Percentiles rank a stretch among this genome's conserved stretches.
These are phyloP conservation scores for Klebsormidium nitens DNA, from an alignment of 139 green algal genomes.

Conservation along the genomic window DNA sequence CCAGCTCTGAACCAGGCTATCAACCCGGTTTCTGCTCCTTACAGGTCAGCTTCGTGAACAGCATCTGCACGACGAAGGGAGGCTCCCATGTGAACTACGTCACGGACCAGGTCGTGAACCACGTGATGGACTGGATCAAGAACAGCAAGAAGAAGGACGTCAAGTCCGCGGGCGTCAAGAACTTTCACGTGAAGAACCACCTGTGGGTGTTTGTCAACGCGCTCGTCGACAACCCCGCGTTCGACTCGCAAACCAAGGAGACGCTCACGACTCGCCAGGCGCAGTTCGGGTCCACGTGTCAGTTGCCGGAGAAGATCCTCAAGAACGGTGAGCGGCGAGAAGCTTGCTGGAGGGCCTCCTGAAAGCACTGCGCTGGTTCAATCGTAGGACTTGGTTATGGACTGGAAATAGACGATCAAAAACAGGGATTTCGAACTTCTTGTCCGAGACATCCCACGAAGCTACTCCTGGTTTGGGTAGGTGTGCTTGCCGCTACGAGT, in stretches of 20 bases:
- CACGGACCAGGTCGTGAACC: conserved; percentile 69
- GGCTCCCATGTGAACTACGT: conserved; percentile 95
- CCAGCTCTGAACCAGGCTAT: too few species aligned
- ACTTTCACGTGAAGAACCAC: conserved; percentile 96
- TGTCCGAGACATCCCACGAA: too few species aligned
- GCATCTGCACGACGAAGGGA: conserved; percentile 93
- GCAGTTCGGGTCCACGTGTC: conserved; percentile 92
- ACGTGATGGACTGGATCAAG: conserved; percentile 39
- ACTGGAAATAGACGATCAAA: too few species aligned
- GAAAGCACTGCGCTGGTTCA: too few species aligned
- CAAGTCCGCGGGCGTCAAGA: conserved; percentile 67
- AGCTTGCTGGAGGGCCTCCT: too few species aligned
- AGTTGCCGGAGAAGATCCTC: conserved; percentile 75
- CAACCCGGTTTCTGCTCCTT: too few species aligned
- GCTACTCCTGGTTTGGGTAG: too few species aligned
- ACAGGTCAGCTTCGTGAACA: conserved; percentile 97
- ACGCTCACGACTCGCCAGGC: conserved; percentile 78
- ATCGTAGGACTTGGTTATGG: too few species aligned
- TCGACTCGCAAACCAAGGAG: conserved; percentile 99
- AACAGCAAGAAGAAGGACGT: conserved; percentile 88
- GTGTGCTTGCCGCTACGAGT: too few species aligned
- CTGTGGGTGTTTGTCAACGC: conserved; percentile 97
- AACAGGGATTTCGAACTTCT: too few species aligned
- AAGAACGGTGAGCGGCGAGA: conserved; percentile 63
- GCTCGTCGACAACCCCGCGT: conserved; percentile 96